Evolutionary conservation across 73 alveolate genomes (phyloP).

Genomic region (Paramecium sonneborni): DNA sequence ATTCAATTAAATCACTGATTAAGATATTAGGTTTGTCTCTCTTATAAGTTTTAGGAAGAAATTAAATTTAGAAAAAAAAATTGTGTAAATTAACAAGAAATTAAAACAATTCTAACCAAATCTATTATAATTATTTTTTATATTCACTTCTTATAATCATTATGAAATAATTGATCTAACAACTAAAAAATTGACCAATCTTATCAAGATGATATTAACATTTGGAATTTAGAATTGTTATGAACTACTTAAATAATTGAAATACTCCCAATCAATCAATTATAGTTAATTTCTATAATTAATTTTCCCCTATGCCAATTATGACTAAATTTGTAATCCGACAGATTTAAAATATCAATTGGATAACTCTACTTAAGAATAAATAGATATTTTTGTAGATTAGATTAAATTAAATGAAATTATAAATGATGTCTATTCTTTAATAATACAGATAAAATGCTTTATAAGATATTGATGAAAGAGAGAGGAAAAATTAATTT

Average conservation of each 20-base stretch:
- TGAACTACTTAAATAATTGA: constrained; percentile 1
- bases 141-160: constrained; percentile 1
- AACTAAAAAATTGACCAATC: constrained; percentile 15
- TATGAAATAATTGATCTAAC: neutral
- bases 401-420: neutral
- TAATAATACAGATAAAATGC: neutral
- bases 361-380: neutral
- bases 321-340: neutral
- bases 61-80: constrained; percentile 43
- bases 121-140: neutral
- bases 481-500: constrained; percentile 25
- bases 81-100: neutral
- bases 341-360: neutral
- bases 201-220: neutral
- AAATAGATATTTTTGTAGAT: neutral
- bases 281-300: neutral
- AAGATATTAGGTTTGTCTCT: constrained; percentile 7
- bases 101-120: neutral
- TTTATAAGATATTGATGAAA: constrained; percentile 29
- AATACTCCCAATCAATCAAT: neutral
- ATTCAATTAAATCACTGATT: constrained; percentile 14
- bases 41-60: constrained; percentile 32
- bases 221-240: constrained; percentile 13
- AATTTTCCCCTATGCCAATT: neutral
- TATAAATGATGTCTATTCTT: constrained; percentile 41